Evolutionary conservation across 208 protist genomes (phyloP).

Genomic region (Trypanosoma lewisi): DNA sequence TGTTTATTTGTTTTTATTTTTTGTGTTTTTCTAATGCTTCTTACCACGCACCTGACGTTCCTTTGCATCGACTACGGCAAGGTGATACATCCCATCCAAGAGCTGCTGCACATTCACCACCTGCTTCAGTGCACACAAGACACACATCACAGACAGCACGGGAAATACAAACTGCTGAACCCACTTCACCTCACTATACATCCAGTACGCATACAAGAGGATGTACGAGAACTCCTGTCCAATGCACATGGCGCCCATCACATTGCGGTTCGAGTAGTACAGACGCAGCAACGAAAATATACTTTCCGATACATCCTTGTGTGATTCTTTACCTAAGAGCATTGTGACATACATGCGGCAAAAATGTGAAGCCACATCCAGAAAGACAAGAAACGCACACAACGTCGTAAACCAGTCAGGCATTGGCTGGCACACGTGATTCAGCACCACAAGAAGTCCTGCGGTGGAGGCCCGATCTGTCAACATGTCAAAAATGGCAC

Average conservation of each 20-base stretch:
- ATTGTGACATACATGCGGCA: slow-evolving; percentile 90
- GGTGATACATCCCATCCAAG: slow-evolving; percentile 79
- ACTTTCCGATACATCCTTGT: slow-evolving; percentile 88
- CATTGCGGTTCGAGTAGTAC: slow-evolving; percentile 89
- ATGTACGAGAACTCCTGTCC: slow-evolving; percentile 93
- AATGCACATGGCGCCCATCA: slow-evolving; percentile 87
- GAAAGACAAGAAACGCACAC: slow-evolving; percentile 68
- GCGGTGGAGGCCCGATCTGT: slow-evolving; percentile 91
- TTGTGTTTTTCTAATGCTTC: not conserved
- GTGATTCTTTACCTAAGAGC: slow-evolving; percentile 53
- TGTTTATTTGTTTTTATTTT: too few species aligned
- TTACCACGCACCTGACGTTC: slow-evolving; percentile 28
- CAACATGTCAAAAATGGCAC: slow-evolving; percentile 93
- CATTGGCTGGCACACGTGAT: slow-evolving; percentile 64
- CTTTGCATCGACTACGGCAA: slow-evolving; percentile 67
- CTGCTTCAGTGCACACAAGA: slow-evolving; percentile 77
- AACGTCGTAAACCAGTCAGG: slow-evolving; percentile 56
- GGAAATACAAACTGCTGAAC: slow-evolving; percentile 11
- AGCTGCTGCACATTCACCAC: slow-evolving; percentile 91
- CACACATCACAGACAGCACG: slow-evolving; percentile 34
- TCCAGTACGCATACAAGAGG: slow-evolving; percentile 72
- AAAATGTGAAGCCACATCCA: slow-evolving; percentile 93
- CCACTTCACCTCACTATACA: slow-evolving; percentile 34
- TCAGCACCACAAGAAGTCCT: slow-evolving; percentile 86
- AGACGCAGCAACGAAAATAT: slow-evolving; percentile 76